Evolutionary conservation across 2,329 filamentous ascomycete genomes (phyloP).

Genomic region (Nakataea oryzae): DNA sequence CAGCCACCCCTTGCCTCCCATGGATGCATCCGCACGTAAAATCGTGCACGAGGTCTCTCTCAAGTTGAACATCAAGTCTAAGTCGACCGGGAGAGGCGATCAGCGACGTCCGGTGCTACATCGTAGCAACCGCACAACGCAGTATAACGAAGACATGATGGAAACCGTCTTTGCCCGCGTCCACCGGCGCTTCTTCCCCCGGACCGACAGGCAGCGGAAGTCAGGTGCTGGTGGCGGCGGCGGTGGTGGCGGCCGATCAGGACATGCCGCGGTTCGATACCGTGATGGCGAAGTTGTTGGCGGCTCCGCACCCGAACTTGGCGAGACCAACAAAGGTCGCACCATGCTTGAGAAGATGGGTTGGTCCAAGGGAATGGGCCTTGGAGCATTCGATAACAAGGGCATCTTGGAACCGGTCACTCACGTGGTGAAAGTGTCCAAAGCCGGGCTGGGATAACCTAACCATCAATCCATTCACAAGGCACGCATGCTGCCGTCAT

Average conservation of each 20-base stretch:
- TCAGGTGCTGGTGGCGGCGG: conserved; percentile 11
- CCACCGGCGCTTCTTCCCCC: conserved; percentile 43
- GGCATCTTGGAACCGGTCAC: conserved; percentile 79
- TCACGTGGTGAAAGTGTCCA: conserved; percentile 78
- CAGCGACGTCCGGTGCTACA: conserved; percentile 68
- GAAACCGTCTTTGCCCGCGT: conserved; percentile 34
- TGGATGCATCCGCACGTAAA: conserved; percentile 70
- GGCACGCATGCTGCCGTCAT: no score
- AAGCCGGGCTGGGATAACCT: conserved; percentile 67
- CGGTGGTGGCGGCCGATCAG: conserved; percentile 16
- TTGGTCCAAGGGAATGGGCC: conserved; percentile 76
- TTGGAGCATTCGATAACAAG: conserved; percentile 75
- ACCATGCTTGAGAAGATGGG: conserved; percentile 96
- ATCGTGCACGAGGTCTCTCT: conserved; percentile 70
- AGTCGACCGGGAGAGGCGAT: conserved; percentile 65
- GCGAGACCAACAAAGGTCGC: conserved; percentile 70
- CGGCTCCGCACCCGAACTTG: conserved; percentile 73
- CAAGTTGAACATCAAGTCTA: conserved; percentile 69
- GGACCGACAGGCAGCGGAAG: conserved; percentile 27
- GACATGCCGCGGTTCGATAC: conserved; percentile 43
- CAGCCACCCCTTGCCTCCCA: conserved; percentile 69
- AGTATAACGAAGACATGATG: conserved; percentile 48
- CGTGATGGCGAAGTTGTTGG: conserved; percentile 84
- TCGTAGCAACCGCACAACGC: conserved; percentile 57
- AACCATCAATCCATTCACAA: no score